phyloP scores from a whole-genome alignment of 192 early-diverging fungal genomes.

The Lobosporangium transversale region DNA sequence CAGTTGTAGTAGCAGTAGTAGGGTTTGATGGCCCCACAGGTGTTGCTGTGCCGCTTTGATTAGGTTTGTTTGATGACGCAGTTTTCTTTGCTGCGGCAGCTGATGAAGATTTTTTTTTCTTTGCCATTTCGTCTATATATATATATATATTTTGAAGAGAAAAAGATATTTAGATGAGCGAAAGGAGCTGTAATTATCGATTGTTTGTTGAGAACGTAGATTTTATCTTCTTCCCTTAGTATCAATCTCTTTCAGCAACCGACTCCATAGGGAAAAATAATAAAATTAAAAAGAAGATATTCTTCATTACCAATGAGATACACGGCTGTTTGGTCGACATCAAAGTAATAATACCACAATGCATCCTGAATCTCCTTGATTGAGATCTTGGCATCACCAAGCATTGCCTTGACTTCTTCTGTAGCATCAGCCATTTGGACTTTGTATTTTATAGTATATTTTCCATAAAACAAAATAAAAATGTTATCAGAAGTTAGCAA shows the following conservation, averaged over 20 bases:
- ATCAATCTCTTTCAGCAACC: no score
- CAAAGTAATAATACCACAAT: slow-evolving; percentile 80
- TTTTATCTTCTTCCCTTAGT: no score
- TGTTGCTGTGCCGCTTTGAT: slow-evolving; percentile 34
- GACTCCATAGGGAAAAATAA: no score
- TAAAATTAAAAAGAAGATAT: no score
- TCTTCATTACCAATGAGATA: slow-evolving; percentile 79
- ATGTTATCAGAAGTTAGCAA: no score
- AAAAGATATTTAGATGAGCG: background rate
- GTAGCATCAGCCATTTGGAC: slow-evolving; percentile 64
- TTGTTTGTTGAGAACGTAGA: no score
- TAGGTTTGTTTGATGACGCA: slow-evolving; percentile 8
- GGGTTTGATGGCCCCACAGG: slow-evolving; percentile 24
- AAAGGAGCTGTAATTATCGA: no score
- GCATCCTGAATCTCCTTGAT: slow-evolving; percentile 75
- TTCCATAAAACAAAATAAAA: no score
- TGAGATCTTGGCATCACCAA: slow-evolving; percentile 67
- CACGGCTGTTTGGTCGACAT: slow-evolving; percentile 70
- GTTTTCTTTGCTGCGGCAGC: slow-evolving; percentile 35
- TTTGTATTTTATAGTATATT: slow-evolving; percentile 9
- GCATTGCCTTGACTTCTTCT: slow-evolving; percentile 64
- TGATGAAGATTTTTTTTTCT: slow-evolving; percentile 30
- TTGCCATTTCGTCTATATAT: slow-evolving; percentile 25
- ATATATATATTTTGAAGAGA: background rate
- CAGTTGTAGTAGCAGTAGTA: background rate